Evolutionary conservation across 2,329 filamentous ascomycete species (phyloP), one percentile per base, ranked within the genome.

Genomic region (Calonectria montana): DNA sequence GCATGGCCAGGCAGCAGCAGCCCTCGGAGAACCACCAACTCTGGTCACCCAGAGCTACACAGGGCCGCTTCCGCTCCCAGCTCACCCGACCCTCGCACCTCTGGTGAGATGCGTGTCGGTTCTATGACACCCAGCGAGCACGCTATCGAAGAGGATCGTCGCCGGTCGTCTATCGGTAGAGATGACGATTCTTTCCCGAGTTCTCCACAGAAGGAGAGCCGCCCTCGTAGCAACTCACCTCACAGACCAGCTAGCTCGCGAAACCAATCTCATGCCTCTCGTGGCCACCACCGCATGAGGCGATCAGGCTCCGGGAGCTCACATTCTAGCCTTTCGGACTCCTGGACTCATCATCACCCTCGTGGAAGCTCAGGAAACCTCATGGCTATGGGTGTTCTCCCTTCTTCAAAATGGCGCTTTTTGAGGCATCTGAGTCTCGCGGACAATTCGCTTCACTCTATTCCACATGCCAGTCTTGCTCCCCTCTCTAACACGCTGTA

Each of bases 221-320:
- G 91, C 73, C 94, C 89, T 71, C 88, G 94, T 73, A 98, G 96
- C 81, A 92, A 92, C 77, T 98, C 96, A 59, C 96, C 96, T 1
- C 89, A 91, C 10, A 91, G 95, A 35, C 95, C 95, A 3, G 85
- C 88, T 3, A 95, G 92, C 78, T 94, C 95, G 15, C 92, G 95
- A 72, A 94, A 94, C 75, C 88, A 89, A 43, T 91, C 92, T 3
- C 86, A 91, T 43, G 92, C 94, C 75, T 86, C 88, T 61, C 91
- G 94, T 67, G 90, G 89, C 29, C 89, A 91, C 1, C 90, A 94
- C 77, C 95, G 96, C 76, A 91, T 97, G 72, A 92, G 93, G 75
- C 91, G 97, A 69, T 98, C 96, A 3, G 94, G 94, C 16, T 98
- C 97, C 35, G 95, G 94, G 59, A 98, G 97, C 83, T 98, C 96